A percentile compares a stretch with the other conserved stretches of the same genome.
Conservation (phyloP, 225 moss, liverwort and hornwort species). For the Pseudisothecium myosuroides region DNA sequence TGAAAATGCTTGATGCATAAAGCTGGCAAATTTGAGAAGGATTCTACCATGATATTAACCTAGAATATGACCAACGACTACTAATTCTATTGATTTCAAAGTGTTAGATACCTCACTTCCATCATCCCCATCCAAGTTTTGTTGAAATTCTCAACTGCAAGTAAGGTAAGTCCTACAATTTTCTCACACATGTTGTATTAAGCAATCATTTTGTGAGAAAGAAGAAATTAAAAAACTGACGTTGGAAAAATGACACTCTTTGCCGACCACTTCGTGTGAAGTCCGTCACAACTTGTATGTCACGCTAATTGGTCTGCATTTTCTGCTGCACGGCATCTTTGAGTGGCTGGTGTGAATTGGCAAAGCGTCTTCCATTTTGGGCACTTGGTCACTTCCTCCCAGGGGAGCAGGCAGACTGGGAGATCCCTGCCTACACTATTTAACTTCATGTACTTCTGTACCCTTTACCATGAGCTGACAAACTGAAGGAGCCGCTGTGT, state of each 20-base stretch:
- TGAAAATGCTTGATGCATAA: background rate
- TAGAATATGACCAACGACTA: too few relatives aligned
- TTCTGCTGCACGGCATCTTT: background rate
- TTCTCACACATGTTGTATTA: background rate
- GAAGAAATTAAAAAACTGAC: too few relatives aligned
- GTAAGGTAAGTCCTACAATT: background rate
- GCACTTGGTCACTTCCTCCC: background rate
- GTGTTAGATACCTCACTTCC: background rate
- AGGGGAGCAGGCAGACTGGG: background rate
- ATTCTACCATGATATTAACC: background rate
- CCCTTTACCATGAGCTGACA: background rate
- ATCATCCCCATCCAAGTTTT: background rate
- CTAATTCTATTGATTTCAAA: background rate
- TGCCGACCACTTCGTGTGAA: background rate
- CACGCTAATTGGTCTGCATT: background rate
- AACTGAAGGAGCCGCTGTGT: too few relatives aligned
- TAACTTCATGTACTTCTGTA: background rate
- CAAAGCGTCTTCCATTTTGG: background rate
- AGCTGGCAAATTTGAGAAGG: background rate
- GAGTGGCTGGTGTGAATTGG: too few relatives aligned
- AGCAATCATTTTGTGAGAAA: background rate
- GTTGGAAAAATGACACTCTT: background rate
- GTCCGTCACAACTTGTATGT: background rate
- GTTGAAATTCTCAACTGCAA: background rate
- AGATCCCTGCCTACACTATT: background rate